Evolutionary conservation across 2,329 filamentous ascomycete genomes (phyloP), one percentile per base, ranked within the genome.

Genomic region (Monosporascus sp.): DNA sequence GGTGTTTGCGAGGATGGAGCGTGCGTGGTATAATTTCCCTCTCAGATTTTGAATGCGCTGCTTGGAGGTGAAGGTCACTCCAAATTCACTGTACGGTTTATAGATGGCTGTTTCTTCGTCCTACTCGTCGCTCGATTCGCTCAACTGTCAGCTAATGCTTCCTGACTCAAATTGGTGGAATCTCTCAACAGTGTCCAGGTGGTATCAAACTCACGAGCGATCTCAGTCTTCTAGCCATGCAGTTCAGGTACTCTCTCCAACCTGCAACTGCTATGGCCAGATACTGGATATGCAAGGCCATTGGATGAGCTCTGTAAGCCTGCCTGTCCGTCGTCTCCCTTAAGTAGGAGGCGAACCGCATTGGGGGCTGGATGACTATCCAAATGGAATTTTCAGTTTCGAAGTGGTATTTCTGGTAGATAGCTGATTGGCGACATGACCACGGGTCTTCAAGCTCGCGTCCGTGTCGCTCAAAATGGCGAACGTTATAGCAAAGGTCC

Each of bases 181-280:
- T 47, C 14, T 20, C 17, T 5, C 14, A 11, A 8, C 20, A 17
- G 3, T 5, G 15, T 37, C 18, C 25, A 41, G n/a, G 24, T 15
- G 14, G 18, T 11, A 17, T 25, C 24, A 18, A 17, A 50, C 51
- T 49, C 20, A 53, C 51, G 17, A 53, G 41, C 24, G 14, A 14
- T 20, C 31, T 38, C 31, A 53, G 37, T 47, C 47, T 53, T 39
- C 43, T 9, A 20, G 51, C 38, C 45, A 53, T 18, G 24, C 3
- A 56, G 37, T 56, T 44, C n/a, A 56, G 52, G 37, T 56, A 56
- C 22, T 56, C 52, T 41, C 54, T 56, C 54, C 54, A 56, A 35
- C 49, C 49, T 45, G 20, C 43, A 18, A 54, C 14, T 6, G 39
- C 49, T 17, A 47, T 39, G 17, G 18, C 18, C 27, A 56, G 52